Conservation (phyloP, 2,329 filamentous ascomycete species). For the Diaporthe ampelina region DNA sequence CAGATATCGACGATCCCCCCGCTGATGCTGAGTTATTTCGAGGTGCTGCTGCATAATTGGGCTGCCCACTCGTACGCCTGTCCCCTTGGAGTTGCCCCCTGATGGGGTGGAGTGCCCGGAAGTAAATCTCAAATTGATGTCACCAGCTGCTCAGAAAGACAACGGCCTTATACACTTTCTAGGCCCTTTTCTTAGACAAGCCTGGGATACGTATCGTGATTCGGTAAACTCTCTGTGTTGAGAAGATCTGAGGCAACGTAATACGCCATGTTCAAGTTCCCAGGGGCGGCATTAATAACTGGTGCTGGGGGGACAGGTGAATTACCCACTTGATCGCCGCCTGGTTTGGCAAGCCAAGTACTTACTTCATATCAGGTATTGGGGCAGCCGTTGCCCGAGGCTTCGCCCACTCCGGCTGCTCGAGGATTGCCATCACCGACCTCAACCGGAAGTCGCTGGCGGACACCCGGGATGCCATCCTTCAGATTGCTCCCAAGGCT, state of each 20-base stretch:
- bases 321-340: not conserved
- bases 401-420: slow-evolving; percentile 65
- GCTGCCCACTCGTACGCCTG: too few species aligned
- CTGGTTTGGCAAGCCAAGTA: not conserved
- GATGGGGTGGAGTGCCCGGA: not conserved
- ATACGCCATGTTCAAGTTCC: slow-evolving; percentile 31
- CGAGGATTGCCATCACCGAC: slow-evolving; percentile 67
- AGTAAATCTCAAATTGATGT: not conserved
- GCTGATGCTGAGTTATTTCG: not conserved
- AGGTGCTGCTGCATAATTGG: not conserved
- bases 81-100: not conserved
- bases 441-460: slow-evolving; percentile 58
- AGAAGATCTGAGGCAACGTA: not conserved
- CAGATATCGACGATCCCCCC: not conserved
- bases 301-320: slow-evolving; percentile 63
- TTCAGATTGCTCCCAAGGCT: slow-evolving; percentile 50
- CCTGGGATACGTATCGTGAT: not conserved
- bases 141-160: not conserved
- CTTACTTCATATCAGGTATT: slow-evolving; percentile 58
- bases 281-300: slow-evolving; percentile 56
- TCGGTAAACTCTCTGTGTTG: not conserved
- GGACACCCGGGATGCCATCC: slow-evolving; percentile 52
- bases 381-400: slow-evolving; percentile 66
- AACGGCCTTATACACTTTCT: not conserved
- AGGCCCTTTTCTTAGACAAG: not conserved